Percentiles rank a stretch among this genome's conserved stretches.
phyloP scores from a whole-genome alignment of 306 rosid genomes.

The Echinosophora koreensis region DNA sequence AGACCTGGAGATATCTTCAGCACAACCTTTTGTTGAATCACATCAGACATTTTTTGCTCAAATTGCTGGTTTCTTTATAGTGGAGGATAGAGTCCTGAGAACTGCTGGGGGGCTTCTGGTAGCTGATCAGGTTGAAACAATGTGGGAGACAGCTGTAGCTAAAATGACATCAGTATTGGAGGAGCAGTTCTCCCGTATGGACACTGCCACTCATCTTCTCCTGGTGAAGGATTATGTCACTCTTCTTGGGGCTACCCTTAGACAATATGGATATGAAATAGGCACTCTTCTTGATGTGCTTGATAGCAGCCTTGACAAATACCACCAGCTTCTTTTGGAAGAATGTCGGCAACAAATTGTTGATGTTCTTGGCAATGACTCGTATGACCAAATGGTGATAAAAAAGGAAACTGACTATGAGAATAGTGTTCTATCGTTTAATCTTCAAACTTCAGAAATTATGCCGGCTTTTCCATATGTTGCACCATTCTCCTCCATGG shows the following conservation, averaged over 20 bases:
- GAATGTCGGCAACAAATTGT: constrained; percentile 77
- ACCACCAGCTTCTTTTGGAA: constrained; percentile 80
- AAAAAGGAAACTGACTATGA: constrained; percentile 85
- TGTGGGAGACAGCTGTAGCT: constrained; percentile 85
- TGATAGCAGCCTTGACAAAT: constrained; percentile 68
- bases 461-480: constrained; percentile 89
- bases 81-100: constrained; percentile 89
- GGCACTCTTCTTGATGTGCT: constrained; percentile 79
- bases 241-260: constrained; percentile 79
- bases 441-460: constrained; percentile 80
- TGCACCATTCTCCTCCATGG: constrained; percentile 90
- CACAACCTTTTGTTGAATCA: constrained; percentile 89
- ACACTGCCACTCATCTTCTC: constrained; percentile 85
- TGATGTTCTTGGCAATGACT: constrained; percentile 68
- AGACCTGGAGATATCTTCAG: constrained; percentile 78
- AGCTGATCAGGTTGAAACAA: constrained; percentile 76
- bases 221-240: constrained; percentile 93
- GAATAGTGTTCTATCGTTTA: constrained; percentile 67
- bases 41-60: constrained; percentile 87
- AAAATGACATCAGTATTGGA: constrained; percentile 76
- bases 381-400: constrained; percentile 75
- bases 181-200: constrained; percentile 81
- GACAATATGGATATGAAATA: constrained; percentile 80
- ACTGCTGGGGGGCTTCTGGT: constrained; percentile 76
- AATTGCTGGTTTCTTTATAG: constrained; percentile 91